A percentile compares a stretch with the other conserved stretches of the same genome.
Evolutionary conservation across 768 basidiomycete species (phyloP).

Genomic region (Tricholoma hemisulphureum): DNA sequence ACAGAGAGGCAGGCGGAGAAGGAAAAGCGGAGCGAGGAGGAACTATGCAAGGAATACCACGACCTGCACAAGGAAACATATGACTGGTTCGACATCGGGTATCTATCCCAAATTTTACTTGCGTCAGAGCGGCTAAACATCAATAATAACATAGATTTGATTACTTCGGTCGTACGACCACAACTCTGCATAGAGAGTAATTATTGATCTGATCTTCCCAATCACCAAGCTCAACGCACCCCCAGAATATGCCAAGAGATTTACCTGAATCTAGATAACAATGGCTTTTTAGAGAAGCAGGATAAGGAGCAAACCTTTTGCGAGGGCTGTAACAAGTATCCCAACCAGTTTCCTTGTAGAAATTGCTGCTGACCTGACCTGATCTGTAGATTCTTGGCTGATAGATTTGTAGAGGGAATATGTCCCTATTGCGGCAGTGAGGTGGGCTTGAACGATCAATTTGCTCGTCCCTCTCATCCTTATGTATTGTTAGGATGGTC

Average conservation of each 20-base stretch:
- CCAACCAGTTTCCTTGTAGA: neutral
- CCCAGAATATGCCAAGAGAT: constrained; percentile 86
- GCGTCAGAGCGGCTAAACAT: constrained; percentile 2
- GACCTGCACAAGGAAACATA: constrained; percentile 88
- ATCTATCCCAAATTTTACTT: constrained; percentile 18
- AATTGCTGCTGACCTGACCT: neutral
- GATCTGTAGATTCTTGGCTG: constrained; percentile 77
- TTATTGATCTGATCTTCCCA: constrained; percentile 16
- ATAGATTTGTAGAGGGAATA: constrained; percentile 96
- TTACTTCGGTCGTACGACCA: constrained; percentile 93
- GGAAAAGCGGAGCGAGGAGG: constrained; percentile 74
- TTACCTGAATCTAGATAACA: constrained; percentile 78
- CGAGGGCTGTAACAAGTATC: constrained; percentile 82
- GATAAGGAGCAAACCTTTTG: constrained; percentile 94
- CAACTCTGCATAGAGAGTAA: constrained; percentile 84
- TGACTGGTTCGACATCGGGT: constrained; percentile 97
- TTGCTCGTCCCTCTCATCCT: neutral
- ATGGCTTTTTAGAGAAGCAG: constrained; percentile 76
- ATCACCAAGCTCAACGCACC: neutral
- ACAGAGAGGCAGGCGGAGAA: constrained; percentile 97
- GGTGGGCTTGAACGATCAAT: constrained; percentile 38
- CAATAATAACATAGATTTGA: constrained; percentile 71
- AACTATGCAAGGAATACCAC: constrained; percentile 90
- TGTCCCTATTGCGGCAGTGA: constrained; percentile 92
- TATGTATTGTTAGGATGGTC: constrained; percentile 66